Evolutionary conservation across 192 early-diverging fungal species (phyloP), one percentile per base, ranked within the genome.

Genomic region (Diversispora epigaea): DNA sequence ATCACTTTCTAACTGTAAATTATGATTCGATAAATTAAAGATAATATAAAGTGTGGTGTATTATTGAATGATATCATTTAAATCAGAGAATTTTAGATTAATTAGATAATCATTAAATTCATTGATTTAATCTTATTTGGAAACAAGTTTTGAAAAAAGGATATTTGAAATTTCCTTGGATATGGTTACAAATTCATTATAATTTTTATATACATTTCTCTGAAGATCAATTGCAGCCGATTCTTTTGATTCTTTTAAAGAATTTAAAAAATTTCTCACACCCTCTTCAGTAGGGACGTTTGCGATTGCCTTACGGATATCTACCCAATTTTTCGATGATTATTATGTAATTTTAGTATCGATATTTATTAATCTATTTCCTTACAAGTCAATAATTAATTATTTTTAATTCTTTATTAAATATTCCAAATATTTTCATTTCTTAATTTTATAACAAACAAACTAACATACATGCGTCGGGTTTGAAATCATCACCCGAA

Each of bases 151-250:
- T 32, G 25, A 32, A 32, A 32, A n/a, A 71, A 71, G 67, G 68
- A 78, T 71, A 78, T 87, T 87, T 47, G 84, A 84, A 49, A 95
- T 94, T 68, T 95, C 93, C 64, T 95, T 93, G 44, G 91, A 93
- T 58, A 95, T 95, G 44, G 84, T 85, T 15, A 95, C 92, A 78
- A 95, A 95, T 72, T 94, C 92, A 54, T 80, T 87, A 76, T 95
- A 95, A 78, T 95, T 95, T 62, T 84, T 84, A 80, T 89, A 93
- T 10, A 95, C 93, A 76, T 94, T 94, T n/a, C 87, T 82, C 61
- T 94, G 92, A 17, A 95, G 79, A 68, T 93, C 90, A 4, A 75
- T 81, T 25, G 91, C 90, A 8, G 91, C 91, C 19, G 84, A 75
- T 12, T 90, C 87, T 71, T 88, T 86, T 0, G 93, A 88, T 73